Evolutionary conservation across 495 filamentous ascomycete species (phyloP).

Genomic region (Hypoxylon trugodes): DNA sequence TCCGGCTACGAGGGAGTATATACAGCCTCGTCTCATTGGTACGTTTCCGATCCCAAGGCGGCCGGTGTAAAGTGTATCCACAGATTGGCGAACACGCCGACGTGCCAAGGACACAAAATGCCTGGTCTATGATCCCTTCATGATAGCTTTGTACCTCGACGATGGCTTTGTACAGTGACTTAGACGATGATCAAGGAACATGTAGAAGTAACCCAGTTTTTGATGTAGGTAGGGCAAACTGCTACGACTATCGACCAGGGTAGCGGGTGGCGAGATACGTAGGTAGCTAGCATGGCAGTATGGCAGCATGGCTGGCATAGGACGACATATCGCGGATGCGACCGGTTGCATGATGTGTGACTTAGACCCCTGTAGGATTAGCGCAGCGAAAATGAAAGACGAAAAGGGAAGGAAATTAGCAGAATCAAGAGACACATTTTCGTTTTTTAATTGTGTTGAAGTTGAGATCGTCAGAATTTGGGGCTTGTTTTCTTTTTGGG

Average conservation of each 20-base stretch:
- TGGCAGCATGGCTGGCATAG: too few species aligned
- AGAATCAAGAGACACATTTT: slow-evolving; percentile 2
- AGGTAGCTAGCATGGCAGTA: too few species aligned
- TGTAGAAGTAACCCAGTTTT: slow-evolving; percentile 1
- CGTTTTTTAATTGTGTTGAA: slow-evolving; percentile 9
- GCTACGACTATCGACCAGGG: slow-evolving; percentile 14
- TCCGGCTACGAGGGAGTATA: not conserved
- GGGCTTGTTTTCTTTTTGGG: too few species aligned
- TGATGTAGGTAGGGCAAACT: slow-evolving; percentile 22
- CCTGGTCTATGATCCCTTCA: too few species aligned
- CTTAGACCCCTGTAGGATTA: slow-evolving; percentile 4
- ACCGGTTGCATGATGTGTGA: slow-evolving; percentile 11
- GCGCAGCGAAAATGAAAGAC: slow-evolving; percentile 17
- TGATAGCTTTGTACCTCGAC: not conserved
- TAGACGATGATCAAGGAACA: slow-evolving; percentile 30
- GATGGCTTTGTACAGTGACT: slow-evolving; percentile 36
- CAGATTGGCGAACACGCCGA: slow-evolving; percentile 33
- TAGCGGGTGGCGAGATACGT: slow-evolving; percentile 31
- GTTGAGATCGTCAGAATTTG: slow-evolving; percentile 18
- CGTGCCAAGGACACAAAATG: slow-evolving; percentile 3
- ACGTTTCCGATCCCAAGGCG: not conserved
- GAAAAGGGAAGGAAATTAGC: slow-evolving; percentile 7
- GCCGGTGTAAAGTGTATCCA: slow-evolving; percentile 19
- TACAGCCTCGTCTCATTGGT: slow-evolving; percentile 12
- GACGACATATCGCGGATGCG: slow-evolving; percentile 21